These are phyloP conservation scores for Isatis tinctoria DNA, from an alignment of 345 rosid species.

Conservation along the genomic window DNA sequence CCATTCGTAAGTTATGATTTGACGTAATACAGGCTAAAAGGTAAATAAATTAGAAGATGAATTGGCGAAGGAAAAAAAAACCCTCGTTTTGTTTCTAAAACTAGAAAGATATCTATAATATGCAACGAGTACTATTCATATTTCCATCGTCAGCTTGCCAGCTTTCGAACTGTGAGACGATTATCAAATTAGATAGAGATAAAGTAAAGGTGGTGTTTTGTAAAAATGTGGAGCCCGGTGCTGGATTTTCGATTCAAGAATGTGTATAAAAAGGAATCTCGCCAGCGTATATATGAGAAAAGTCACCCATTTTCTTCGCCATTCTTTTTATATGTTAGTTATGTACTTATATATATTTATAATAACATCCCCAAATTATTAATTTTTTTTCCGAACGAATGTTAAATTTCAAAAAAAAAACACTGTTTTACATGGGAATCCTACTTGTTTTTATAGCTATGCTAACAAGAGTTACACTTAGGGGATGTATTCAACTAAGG, in stretches of 20 bases:
- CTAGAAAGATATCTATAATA: neutral
- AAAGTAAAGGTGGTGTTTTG: slow-evolving; percentile 2
- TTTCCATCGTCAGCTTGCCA: slow-evolving; percentile 9
- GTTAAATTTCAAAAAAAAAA: too few relatives aligned
- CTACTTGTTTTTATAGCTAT: too few relatives aligned
- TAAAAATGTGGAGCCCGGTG: neutral
- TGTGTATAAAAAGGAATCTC: neutral
- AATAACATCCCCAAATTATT: neutral
- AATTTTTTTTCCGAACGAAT: too few relatives aligned
- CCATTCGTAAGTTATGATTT: neutral
- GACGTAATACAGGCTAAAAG: neutral
- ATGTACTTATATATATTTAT: neutral
- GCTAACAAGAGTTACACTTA: too few relatives aligned
- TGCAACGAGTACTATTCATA: neutral
- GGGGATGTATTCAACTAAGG: too few relatives aligned
- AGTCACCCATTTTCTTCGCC: neutral
- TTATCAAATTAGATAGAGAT: neutral
- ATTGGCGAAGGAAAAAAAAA: neutral
- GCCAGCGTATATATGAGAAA: neutral
- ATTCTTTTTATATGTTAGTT: neutral
- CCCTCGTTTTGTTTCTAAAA: neutral
- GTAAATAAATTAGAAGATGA: neutral
- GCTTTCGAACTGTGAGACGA: slow-evolving; percentile 10
- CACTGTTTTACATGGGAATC: too few relatives aligned
- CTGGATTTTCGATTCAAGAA: neutral